phyloP scores from a whole-genome alignment of 768 basidiomycete genomes.

The Pisolithus marmoratus region DNA sequence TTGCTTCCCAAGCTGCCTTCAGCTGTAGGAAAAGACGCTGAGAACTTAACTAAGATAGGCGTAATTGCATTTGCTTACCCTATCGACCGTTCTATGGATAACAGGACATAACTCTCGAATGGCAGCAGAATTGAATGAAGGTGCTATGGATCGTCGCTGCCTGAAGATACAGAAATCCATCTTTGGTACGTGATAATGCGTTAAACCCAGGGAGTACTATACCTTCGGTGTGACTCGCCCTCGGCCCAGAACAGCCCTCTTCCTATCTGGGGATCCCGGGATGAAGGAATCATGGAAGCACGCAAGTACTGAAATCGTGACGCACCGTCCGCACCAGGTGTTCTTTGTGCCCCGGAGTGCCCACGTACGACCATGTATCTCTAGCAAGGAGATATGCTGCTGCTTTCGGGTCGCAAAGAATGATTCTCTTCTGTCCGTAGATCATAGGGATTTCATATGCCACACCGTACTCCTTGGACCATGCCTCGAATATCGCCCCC shows the following conservation, averaged over 20 bases:
- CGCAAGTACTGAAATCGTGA: not conserved
- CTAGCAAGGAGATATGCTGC: constrained; percentile 42
- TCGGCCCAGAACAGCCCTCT: not conserved
- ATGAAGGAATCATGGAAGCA: not conserved
- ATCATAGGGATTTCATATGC: constrained; percentile 34
- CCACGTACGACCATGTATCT: constrained; percentile 43
- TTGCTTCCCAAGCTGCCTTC: constrained; percentile 24
- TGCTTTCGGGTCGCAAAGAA: constrained; percentile 43
- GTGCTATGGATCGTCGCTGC: constrained; percentile 21
- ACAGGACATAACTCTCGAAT: constrained; percentile 16
- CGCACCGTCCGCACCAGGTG: constrained; percentile 29
- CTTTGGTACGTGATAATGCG: not conserved
- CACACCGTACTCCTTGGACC: constrained; percentile 41
- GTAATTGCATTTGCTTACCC: constrained; percentile 8
- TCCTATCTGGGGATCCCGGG: constrained; percentile 18
- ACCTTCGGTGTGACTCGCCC: not conserved
- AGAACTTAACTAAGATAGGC: not conserved
- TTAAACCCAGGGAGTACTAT: not conserved
- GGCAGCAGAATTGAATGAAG: constrained; percentile 18
- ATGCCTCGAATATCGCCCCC: constrained; percentile 32
- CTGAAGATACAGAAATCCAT: not conserved
- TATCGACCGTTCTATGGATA: constrained; percentile 22
- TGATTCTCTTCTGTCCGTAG: constrained; percentile 29
- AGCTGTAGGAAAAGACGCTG: constrained; percentile 12
- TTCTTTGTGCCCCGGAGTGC: constrained; percentile 28